These are phyloP conservation scores for Phytophthora citrophthora DNA, from an alignment of 352 stramenopile genomes.

Conservation along the genomic window DNA sequence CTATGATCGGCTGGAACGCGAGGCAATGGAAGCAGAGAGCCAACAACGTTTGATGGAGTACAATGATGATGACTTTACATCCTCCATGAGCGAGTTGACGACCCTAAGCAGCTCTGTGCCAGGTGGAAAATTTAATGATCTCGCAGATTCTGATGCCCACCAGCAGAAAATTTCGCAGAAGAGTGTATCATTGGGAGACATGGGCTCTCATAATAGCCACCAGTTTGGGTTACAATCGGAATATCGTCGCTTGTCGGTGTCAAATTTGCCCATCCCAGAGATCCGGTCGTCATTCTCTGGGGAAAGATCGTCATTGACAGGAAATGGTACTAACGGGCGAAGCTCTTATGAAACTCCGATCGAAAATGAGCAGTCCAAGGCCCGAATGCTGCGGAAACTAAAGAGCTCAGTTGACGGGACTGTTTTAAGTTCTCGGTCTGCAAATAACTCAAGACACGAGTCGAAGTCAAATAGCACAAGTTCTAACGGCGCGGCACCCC, in stretches of 20 bases:
- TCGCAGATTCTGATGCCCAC: slow-evolving; percentile 16
- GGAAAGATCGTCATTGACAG: slow-evolving; percentile 36
- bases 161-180: slow-evolving; percentile 24
- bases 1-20: slow-evolving; percentile 87
- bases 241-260: slow-evolving; percentile 34
- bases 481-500: slow-evolving; percentile 17
- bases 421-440: slow-evolving; percentile 8
- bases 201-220: slow-evolving; percentile 8
- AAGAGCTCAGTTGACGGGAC: slow-evolving; percentile 49
- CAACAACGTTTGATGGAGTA: slow-evolving; percentile 45
- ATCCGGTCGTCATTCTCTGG: slow-evolving; percentile 44
- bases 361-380: slow-evolving; percentile 67
- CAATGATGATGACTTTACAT: slow-evolving; percentile 40
- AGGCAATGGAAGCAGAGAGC: slow-evolving; percentile 48
- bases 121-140: slow-evolving; percentile 8
- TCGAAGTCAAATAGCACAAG: slow-evolving; percentile 20
- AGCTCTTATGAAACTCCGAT: slow-evolving; percentile 61
- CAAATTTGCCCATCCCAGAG: slow-evolving; percentile 39
- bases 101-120: slow-evolving; percentile 14
- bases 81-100: slow-evolving; percentile 45
- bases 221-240: slow-evolving; percentile 9
- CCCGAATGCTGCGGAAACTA: slow-evolving; percentile 68
- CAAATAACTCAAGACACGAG: slow-evolving; percentile 19
- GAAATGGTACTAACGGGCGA: slow-evolving; percentile 39
- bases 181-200: slow-evolving; percentile 26